Evolutionary conservation across 2,329 filamentous ascomycete genomes (phyloP).

Genomic region (Zasmidium angulare): DNA sequence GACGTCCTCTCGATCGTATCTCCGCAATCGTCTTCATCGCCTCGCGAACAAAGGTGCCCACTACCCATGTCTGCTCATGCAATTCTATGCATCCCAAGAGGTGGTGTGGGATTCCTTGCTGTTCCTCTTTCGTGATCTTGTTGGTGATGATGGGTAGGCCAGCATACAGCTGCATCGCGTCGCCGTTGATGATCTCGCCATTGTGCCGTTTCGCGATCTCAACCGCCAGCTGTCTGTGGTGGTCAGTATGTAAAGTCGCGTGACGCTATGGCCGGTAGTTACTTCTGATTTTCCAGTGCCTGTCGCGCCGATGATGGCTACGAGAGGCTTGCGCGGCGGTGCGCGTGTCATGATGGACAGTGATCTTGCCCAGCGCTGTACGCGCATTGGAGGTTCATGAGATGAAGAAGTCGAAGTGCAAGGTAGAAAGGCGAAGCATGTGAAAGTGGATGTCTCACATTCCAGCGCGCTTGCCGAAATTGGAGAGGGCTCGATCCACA

Average conservation of each 20-base stretch:
- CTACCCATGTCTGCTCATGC: constrained; percentile 77
- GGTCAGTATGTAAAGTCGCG: constrained; percentile 34
- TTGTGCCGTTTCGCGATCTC: constrained; percentile 79
- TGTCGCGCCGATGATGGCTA: constrained; percentile 84
- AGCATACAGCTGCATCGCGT: constrained; percentile 96
- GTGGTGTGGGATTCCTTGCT: constrained; percentile 80
- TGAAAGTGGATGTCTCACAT: background rate
- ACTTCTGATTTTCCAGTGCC: constrained; percentile 94
- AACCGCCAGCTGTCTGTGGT: constrained; percentile 71
- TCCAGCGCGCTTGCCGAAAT: too few species aligned
- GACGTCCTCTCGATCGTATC: constrained; percentile 72
- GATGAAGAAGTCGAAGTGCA: background rate
- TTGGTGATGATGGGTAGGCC: constrained; percentile 95
- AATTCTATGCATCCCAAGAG: constrained; percentile 76
- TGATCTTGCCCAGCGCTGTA: constrained; percentile 5
- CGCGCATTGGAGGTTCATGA: constrained; percentile 2
- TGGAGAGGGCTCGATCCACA: too few species aligned
- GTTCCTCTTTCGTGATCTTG: constrained; percentile 75
- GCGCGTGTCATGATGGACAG: constrained; percentile 23
- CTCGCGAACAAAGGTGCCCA: constrained; percentile 72
- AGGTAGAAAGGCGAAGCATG: background rate
- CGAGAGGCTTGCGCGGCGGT: constrained; percentile 55
- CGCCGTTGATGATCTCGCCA: constrained; percentile 94
- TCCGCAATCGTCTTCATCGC: constrained; percentile 70
- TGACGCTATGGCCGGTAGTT: constrained; percentile 29